These are phyloP conservation scores for Thalassiosira mediterranea DNA, from an alignment of 352 stramenopile species.

Conservation along the genomic window DNA sequence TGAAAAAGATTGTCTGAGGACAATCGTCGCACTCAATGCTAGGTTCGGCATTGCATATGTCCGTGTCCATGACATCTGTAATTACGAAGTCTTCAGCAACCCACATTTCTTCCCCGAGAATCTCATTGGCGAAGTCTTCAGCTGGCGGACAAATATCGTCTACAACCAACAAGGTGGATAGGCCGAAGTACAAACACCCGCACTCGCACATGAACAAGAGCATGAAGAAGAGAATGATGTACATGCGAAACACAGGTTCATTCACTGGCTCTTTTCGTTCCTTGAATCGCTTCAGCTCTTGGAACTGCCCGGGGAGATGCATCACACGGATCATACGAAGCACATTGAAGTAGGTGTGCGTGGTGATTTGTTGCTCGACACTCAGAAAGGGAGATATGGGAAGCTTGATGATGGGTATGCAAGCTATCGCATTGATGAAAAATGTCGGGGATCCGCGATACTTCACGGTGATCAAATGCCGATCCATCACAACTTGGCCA, in stretches of 20 bases:
- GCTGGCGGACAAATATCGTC: conserved; percentile 53
- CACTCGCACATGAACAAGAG: conserved; percentile 56
- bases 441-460: conserved; percentile 52
- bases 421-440: conserved; percentile 59
- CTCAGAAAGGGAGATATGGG: conserved; percentile 36
- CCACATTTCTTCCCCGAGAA: conserved; percentile 53
- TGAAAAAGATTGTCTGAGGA: conserved; percentile 62
- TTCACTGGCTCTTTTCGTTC: conserved; percentile 57
- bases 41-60: conserved; percentile 36
- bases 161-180: conserved; percentile 44
- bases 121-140: conserved; percentile 39
- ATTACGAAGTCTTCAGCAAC: conserved; percentile 47
- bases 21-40: conserved; percentile 55
- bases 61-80: conserved; percentile 55
- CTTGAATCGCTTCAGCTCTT: conserved; percentile 53
- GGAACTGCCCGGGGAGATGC: conserved; percentile 54
- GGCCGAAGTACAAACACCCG: conserved; percentile 67
- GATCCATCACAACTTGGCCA: conserved; percentile 54
- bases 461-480: conserved; percentile 40
- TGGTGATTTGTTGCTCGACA: conserved; percentile 13
- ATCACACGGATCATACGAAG: conserved; percentile 59
- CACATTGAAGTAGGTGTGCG: conserved; percentile 50
- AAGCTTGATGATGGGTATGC: conserved; percentile 59
- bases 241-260: conserved; percentile 68
- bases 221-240: conserved; percentile 66